These are phyloP conservation scores for Phytophthora niederhauseri DNA, from an alignment of 352 stramenopile genomes.

Conservation along the genomic window DNA sequence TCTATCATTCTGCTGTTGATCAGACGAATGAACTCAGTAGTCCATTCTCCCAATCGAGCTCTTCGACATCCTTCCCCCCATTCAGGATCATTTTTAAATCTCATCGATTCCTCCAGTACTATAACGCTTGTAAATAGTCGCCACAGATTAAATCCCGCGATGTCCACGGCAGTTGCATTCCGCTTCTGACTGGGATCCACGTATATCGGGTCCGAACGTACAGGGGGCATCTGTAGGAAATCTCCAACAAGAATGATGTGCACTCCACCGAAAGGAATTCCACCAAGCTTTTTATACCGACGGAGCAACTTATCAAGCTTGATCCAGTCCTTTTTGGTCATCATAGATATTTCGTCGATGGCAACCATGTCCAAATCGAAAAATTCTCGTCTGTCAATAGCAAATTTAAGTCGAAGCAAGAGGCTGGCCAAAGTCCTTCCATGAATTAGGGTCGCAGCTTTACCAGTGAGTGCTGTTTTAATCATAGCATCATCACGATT, in stretches of 20 bases:
- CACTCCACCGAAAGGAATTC: constrained; percentile 7
- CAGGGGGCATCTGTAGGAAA: background rate
- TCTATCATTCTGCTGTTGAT: constrained; percentile 3
- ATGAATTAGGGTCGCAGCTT: constrained; percentile 11
- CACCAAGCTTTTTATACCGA: background rate
- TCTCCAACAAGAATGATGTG: constrained; percentile 5
- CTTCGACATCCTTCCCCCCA: constrained; percentile 3
- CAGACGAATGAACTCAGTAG: background rate
- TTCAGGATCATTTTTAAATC: constrained; percentile 4
- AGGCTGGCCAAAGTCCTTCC: constrained; percentile 4
- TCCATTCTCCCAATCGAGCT: constrained; percentile 2
- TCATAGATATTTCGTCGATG: constrained; percentile 20
- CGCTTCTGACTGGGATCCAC: background rate
- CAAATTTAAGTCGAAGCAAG: background rate
- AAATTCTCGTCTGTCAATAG: background rate
- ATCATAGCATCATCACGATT: background rate
- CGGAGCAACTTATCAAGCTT: constrained; percentile 8
- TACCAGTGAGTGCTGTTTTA: constrained; percentile 10
- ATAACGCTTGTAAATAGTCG: background rate
- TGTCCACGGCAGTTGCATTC: background rate
- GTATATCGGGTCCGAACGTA: background rate
- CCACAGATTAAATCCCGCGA: background rate
- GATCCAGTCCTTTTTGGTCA: constrained; percentile 4
- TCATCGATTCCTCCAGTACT: constrained; percentile 3
- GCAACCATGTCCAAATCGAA: constrained; percentile 8